A percentile compares a stretch with the other conserved stretches of the same genome.
These are phyloP conservation scores for Neurospora sp. DNA, from an alignment of 495 filamentous ascomycete species.

Conservation along the genomic window DNA sequence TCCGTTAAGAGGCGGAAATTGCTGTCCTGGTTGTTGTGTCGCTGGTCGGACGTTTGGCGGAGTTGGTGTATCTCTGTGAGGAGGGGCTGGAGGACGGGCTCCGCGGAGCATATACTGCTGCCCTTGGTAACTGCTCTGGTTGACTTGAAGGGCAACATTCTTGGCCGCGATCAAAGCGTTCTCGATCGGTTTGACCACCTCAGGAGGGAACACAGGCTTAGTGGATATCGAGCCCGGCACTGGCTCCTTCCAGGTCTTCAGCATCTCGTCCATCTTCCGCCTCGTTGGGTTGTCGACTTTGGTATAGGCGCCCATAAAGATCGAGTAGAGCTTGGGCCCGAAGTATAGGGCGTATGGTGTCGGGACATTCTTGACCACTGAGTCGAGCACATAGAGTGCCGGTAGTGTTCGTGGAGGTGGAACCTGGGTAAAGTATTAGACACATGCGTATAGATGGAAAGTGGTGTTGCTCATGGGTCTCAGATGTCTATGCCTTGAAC, in stretches of 20 bases:
- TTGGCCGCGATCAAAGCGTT: slow-evolving; percentile 83
- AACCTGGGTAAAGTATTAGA: slow-evolving; percentile 43
- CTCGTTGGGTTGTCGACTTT: slow-evolving; percentile 73
- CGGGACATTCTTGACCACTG: slow-evolving; percentile 96
- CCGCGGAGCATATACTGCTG: slow-evolving; percentile 55
- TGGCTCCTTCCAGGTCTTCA: slow-evolving; percentile 96
- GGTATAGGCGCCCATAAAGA: slow-evolving; percentile 92
- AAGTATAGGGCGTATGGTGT: slow-evolving; percentile 94
- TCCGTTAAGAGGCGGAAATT: slow-evolving; percentile 15
- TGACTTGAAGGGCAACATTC: slow-evolving; percentile 60
- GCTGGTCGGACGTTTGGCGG: slow-evolving; percentile 42
- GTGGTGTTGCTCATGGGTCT: background rate
- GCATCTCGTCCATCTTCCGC: slow-evolving; percentile 88
- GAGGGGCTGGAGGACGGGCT: slow-evolving; percentile 41
- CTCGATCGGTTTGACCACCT: slow-evolving; percentile 81
- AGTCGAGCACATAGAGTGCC: slow-evolving; percentile 95
- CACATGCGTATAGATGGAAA: background rate
- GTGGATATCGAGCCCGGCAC: slow-evolving; percentile 83
- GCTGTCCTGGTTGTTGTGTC: slow-evolving; percentile 13
- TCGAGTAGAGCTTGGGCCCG: slow-evolving; percentile 79
- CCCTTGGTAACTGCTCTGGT: slow-evolving; percentile 53
- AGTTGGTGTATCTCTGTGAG: slow-evolving; percentile 58
- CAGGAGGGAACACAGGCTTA: slow-evolving; percentile 76
- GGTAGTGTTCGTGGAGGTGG: slow-evolving; percentile 79
- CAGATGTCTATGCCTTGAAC: background rate